Evolutionary conservation across 1,139 yeast species (phyloP).

Genomic region (Blastobotrys raffinosifermentans): DNA sequence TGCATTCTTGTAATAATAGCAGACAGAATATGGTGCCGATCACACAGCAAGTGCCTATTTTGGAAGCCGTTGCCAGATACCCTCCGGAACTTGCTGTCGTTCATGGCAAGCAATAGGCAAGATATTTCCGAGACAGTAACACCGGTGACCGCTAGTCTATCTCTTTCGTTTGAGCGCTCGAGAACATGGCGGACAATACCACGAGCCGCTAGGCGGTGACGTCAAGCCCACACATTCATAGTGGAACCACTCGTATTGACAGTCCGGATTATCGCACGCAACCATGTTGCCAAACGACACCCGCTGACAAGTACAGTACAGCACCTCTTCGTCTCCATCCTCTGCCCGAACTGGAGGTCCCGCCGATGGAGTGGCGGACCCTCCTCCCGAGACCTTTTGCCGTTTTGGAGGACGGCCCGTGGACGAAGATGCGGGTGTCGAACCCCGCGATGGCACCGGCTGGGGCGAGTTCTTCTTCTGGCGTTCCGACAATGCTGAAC

Average conservation of each 20-base stretch:
- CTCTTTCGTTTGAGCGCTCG: constrained; percentile 23
- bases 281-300: constrained; percentile 89
- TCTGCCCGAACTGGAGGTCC: constrained; percentile 2
- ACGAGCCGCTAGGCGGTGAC: constrained; percentile 38
- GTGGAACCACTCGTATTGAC: constrained; percentile 83
- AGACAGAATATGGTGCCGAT: too few species aligned
- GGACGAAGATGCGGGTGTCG: constrained; percentile 14
- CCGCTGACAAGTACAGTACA: constrained; percentile 78
- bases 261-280: constrained; percentile 80
- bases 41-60: too few species aligned
- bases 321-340: constrained; percentile 52
- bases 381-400: constrained; percentile 15
- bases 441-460: constrained; percentile 14
- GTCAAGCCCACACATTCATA: constrained; percentile 70
- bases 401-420: constrained; percentile 21
- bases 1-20: too few species aligned
- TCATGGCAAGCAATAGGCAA: too few species aligned
- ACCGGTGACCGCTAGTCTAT: too few species aligned
- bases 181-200: constrained; percentile 37
- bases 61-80: too few species aligned
- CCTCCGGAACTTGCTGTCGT: too few species aligned
- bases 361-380: constrained; percentile 3
- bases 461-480: constrained; percentile 12
- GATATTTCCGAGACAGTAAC: too few species aligned
- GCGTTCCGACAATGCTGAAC: constrained; percentile 6